Evolutionary conservation across 2,329 filamentous ascomycete species (phyloP), one percentile per base, ranked within the genome.

Genomic region (Fusarium azukiicola): DNA sequence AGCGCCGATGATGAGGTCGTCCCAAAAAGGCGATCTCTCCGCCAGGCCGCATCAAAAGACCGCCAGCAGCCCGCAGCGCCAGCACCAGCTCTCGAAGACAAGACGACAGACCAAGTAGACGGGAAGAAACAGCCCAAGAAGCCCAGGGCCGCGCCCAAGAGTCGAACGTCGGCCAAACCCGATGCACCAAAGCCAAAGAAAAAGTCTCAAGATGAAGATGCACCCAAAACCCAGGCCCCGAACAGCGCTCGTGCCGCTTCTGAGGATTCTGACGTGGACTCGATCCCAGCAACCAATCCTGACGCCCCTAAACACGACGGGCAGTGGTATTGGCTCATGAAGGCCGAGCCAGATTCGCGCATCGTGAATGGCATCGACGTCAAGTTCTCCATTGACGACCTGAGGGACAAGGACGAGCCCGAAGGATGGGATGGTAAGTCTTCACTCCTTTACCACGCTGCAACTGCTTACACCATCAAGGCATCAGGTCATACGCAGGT

Each of bases 311-410:
- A 80, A 3, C 88, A 89, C 17, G 86, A 88, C 0, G 89, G 87
- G 4, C 84, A 87, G 67, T 89, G 88, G 86, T 97, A 95, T 87
- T 97, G 96, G 96, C 91, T 98, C 44, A 92, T 98, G 92, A 98
- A 97, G 88, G 96, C 96, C 0, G 96, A 99, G 87, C 97, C 98
- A 0, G 96, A 98, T 82, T 94, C 96, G 7, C 95, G 98, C 10
- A 89, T 97, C 21, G 96, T 98, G 85, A 97, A 97, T 71, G 97
- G 97, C 2, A 90, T 96, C 67, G 97, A 99, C 84, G 96, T 99
- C 61, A 95, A 94, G 80, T 99, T 99, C 88, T 98, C 97, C 2
- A 99, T 99, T 83, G 97, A 99, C 83, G 97, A 99, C 85, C 88
- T 99, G 47, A 92, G 92, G 19, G 92, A 93, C 1, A 95, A 93